Conservation (phyloP, 257 asterid species). For the Fraxinus excelsior region DNA sequence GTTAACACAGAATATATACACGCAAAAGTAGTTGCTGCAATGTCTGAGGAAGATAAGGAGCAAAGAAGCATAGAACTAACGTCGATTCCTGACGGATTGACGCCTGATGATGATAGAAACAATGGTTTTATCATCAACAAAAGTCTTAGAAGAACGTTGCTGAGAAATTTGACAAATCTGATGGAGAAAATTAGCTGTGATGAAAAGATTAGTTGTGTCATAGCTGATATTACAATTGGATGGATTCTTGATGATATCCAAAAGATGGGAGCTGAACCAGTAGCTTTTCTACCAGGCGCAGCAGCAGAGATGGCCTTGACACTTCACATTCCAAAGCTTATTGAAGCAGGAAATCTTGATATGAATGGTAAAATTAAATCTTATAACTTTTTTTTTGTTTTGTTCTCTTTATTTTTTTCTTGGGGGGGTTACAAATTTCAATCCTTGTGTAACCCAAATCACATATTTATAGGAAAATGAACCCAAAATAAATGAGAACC, state of each 20-base stretch:
- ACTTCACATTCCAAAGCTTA: constrained; percentile 26
- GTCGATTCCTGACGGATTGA: constrained; percentile 20
- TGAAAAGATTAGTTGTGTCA: constrained; percentile 35
- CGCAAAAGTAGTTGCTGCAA: constrained; percentile 17
- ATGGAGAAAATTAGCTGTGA: not conserved
- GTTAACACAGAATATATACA: constrained; percentile 48
- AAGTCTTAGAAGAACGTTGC: not conserved
- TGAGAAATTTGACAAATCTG: not conserved
- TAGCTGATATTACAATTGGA: constrained; percentile 34
- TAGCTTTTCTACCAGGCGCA: constrained; percentile 27
- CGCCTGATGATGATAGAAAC: not conserved
- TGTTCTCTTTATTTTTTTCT: too few species aligned
- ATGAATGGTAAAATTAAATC: constrained; percentile 12
- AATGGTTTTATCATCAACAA: not conserved
- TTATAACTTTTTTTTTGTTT: not conserved
- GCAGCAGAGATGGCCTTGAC: constrained; percentile 28
- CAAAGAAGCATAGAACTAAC: not conserved
- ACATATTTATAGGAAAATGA: too few species aligned
- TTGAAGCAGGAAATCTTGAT: constrained; percentile 28
- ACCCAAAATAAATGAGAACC: too few species aligned
- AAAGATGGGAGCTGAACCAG: constrained; percentile 26
- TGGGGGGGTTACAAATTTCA: too few species aligned
- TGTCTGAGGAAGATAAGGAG: constrained; percentile 6
- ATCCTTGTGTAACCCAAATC: too few species aligned
- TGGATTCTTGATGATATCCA: constrained; percentile 38